Evolutionary conservation across 495 filamentous ascomycete genomes (phyloP).

Genomic region (Acidiella bohemica): DNA sequence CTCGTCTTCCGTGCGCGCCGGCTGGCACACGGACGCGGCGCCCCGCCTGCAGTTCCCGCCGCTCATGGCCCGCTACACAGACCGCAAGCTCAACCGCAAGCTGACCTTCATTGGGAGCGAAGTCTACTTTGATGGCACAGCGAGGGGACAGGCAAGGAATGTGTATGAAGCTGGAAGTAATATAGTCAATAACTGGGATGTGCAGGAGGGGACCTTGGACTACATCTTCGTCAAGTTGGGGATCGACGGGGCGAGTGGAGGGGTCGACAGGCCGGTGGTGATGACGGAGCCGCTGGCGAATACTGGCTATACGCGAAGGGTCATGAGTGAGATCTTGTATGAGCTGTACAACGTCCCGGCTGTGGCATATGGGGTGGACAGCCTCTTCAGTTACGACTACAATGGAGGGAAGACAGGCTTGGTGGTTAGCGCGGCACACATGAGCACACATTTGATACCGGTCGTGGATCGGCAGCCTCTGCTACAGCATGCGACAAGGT

Average conservation of each 20-base stretch:
- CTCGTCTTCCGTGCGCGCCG: slow-evolving; percentile 75
- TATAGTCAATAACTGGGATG: slow-evolving; percentile 93
- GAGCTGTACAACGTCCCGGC: slow-evolving; percentile 84
- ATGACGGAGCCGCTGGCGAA: slow-evolving; percentile 96
- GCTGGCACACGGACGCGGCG: slow-evolving; percentile 77
- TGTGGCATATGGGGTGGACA: slow-evolving; percentile 86
- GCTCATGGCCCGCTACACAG: slow-evolving; percentile 83
- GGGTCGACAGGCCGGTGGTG: slow-evolving; percentile 71
- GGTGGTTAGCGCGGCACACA: slow-evolving; percentile 82
- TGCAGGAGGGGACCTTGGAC: slow-evolving; percentile 83
- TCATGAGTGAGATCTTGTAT: slow-evolving; percentile 94
- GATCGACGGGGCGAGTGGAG: slow-evolving; percentile 54
- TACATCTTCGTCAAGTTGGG: slow-evolving; percentile 88
- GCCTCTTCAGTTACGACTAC: slow-evolving; percentile 84
- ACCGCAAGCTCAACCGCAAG: slow-evolving; percentile 77
- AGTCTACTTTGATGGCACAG: slow-evolving; percentile 85
- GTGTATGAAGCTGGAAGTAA: slow-evolving; percentile 83
- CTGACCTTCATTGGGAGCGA: slow-evolving; percentile 85
- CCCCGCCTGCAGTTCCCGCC: slow-evolving; percentile 73
- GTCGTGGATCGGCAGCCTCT: slow-evolving; percentile 74
- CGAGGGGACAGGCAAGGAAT: slow-evolving; percentile 75
- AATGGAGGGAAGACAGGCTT: slow-evolving; percentile 81
- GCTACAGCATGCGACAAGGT: slow-evolving; percentile 64
- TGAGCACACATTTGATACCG: slow-evolving; percentile 89
- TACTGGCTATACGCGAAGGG: slow-evolving; percentile 68